Base-by-base conservation (phyloP, 805 yeast genomes). In the Nakazawaea pomicola region DNA sequence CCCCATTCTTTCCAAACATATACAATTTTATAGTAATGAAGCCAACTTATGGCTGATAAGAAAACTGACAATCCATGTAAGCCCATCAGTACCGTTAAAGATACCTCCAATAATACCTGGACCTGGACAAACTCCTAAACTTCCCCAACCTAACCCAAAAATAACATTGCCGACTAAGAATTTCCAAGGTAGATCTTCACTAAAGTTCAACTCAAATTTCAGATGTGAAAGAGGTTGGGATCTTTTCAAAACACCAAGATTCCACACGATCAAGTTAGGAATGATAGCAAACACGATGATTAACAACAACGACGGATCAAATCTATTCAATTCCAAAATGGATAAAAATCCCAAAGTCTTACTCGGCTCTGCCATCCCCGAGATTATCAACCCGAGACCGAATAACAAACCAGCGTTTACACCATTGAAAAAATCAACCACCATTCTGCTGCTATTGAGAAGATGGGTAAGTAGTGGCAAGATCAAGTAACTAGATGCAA, bases 101-200 rank as follows among this genome's bases (percentile, higher is more conserved):
- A 57, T 44, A 15, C 55, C 32, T 9, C 61, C 51, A 1, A 68
- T 29, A 0, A 71, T 41, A 0, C 70, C 80, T 12, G 80, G 78
- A 3, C 76, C 79, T 0, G 80, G 80, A 49, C 79, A 74, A 3
- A 72, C 54, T 1, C 80, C 80, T 0, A 65, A 49, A 2, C 70
- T 25, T 1, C 76, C 79, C 80, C 80, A 74, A 0, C 79, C 80
- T 7, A 66, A 11, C 8, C 80, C 80, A 48, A 74, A 74, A 5
- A 71, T 10, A 0, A 56, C 55, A 44, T 67, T 60, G 2, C 80
- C 80, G 2, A 64, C 3, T 0, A 74, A 16, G 36, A 74, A 62
- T 28, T 53, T 56, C 0, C 36, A 17, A 0, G 60, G 48, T 2
- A 63, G 53, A 2, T 50, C 47, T 3, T 52, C 54, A 16, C 52